Conservation (phyloP, 208 protist genomes). For the Kentomonas sorsogonicus region DNA sequence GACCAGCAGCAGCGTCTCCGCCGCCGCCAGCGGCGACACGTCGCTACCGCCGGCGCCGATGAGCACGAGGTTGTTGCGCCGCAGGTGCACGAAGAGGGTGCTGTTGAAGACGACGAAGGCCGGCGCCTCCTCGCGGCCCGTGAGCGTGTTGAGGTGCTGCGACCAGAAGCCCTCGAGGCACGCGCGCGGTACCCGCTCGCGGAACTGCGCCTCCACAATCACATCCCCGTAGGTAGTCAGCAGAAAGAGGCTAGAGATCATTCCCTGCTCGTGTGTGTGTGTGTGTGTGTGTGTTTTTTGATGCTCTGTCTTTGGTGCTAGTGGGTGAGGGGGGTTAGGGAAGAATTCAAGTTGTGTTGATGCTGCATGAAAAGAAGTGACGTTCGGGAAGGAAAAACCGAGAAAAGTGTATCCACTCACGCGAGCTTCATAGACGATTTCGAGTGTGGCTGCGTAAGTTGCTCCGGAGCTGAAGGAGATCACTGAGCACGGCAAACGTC, state of each 20-base stretch:
- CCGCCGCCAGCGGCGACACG: not conserved
- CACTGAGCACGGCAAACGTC: too few species aligned
- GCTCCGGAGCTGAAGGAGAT: too few species aligned
- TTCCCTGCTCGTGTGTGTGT: conserved; percentile 9
- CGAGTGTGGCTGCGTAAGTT: too few species aligned
- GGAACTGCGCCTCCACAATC: conserved; percentile 86
- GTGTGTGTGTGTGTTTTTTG: conserved; percentile 8
- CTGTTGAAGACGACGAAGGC: conserved; percentile 50
- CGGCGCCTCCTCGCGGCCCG: conserved; percentile 30
- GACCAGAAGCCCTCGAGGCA: conserved; percentile 74
- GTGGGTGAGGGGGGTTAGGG: too few species aligned
- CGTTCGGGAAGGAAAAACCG: too few species aligned
- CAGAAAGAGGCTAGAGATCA: conserved; percentile 79
- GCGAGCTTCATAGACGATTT: too few species aligned
- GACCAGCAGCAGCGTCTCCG: conserved; percentile 21
- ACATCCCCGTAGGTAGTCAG: conserved; percentile 73
- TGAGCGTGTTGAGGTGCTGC: conserved; percentile 37
- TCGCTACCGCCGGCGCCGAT: not conserved
- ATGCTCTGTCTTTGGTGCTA: too few species aligned
- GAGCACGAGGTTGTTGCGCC: conserved; percentile 47
- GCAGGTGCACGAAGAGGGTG: conserved; percentile 68
- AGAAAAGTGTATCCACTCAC: too few species aligned
- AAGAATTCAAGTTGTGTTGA: too few species aligned
- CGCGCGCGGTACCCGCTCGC: conserved; percentile 56
- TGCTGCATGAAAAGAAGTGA: too few species aligned